Evolutionary conservation across 306 rosid genomes (phyloP), one percentile per base, ranked within the genome.

Genomic region (Cyamopsis tetragonoloba): DNA sequence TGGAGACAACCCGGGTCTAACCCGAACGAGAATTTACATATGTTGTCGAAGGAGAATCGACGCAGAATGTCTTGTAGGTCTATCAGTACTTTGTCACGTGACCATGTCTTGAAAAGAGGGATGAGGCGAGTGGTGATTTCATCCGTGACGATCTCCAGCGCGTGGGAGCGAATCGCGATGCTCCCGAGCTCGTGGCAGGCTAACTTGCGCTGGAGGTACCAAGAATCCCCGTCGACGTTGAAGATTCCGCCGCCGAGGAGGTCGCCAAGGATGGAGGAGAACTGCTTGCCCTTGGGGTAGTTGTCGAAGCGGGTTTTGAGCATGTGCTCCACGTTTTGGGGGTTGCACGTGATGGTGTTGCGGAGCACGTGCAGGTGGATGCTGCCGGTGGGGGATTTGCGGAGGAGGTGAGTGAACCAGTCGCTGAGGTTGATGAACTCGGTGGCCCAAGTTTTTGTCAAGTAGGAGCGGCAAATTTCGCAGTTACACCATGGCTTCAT

Each of bases 401-500:
- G 56, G 3, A 92, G 86, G 4, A 92, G 96, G 27, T 92, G 91
- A 0, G 96, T 70, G 68, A 87, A 89, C 89, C 95, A 92, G 43
- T 92, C 98, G 64, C 85, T 70, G 15, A 92, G 76, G 9, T 92
- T 89, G 0, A 26, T 6, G 48, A 81, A 88, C 2, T 67, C 64
- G 1, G 14, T 0, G 0, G 68, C 2, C 98, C 98, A 92, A 0
- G 26, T 41, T 1, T 80, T 10, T 0, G 68, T 73, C 8, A 92
- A 7, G 79, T 81, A 92, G 28, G 65, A 43, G 20, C 78, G 70
- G 72, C 96, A 92, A 0, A 67, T 41, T 0, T 77, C 39, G 66
- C 98, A 92, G 69, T 86, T 87, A 51, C 98, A 92, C 82, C 98
- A 92, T 0, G 85, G 93, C 2, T 80, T 87, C 7, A 92, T 79